A percentile compares a stretch with the other conserved stretches of the same genome.
These are phyloP conservation scores for Trichothecium roseum DNA, from an alignment of 2,329 filamentous ascomycete genomes.

Conservation along the genomic window DNA sequence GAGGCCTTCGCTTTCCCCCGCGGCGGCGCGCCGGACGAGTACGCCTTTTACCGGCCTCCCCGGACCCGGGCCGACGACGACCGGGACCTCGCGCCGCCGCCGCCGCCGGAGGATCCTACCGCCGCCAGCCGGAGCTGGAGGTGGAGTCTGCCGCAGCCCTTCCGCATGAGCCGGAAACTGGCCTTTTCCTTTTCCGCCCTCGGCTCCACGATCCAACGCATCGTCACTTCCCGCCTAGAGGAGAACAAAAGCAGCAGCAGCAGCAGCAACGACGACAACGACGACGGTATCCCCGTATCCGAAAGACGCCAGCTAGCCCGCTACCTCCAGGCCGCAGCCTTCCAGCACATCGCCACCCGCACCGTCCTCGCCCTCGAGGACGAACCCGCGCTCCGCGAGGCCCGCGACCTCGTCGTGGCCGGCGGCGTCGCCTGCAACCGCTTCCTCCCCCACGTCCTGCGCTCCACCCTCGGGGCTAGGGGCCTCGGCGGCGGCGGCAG, in stretches of 20 bases:
- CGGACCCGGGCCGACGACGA: constrained; percentile 9
- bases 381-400: constrained; percentile 15
- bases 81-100: constrained; percentile 19
- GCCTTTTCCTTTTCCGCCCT: constrained; percentile 66
- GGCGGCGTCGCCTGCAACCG: constrained; percentile 84
- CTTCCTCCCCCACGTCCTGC: constrained; percentile 61
- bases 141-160: constrained; percentile 62
- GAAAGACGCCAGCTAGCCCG: constrained; percentile 62
- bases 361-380: constrained; percentile 55
- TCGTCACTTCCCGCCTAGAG: constrained; percentile 42
- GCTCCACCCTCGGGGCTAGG: constrained; percentile 48
- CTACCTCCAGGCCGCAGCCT: constrained; percentile 68
- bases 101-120: constrained; percentile 53
- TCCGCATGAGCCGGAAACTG: constrained; percentile 46
- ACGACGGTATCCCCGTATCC: constrained; percentile 32
- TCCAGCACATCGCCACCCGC: constrained; percentile 76
- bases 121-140: constrained; percentile 25
- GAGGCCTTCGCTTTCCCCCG: constrained; percentile 68
- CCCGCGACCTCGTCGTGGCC: constrained; percentile 65
- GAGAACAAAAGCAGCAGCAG: constrained; percentile 51
- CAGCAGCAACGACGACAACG: constrained; percentile 37
- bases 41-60: constrained; percentile 30
- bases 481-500: constrained; percentile 39
- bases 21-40: constrained; percentile 16
- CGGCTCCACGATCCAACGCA: constrained; percentile 38